Percentiles rank a stretch among this genome's conserved stretches.
phyloP scores from a whole-genome alignment of 768 basidiomycete genomes.

The Boletus tomentosulus region DNA sequence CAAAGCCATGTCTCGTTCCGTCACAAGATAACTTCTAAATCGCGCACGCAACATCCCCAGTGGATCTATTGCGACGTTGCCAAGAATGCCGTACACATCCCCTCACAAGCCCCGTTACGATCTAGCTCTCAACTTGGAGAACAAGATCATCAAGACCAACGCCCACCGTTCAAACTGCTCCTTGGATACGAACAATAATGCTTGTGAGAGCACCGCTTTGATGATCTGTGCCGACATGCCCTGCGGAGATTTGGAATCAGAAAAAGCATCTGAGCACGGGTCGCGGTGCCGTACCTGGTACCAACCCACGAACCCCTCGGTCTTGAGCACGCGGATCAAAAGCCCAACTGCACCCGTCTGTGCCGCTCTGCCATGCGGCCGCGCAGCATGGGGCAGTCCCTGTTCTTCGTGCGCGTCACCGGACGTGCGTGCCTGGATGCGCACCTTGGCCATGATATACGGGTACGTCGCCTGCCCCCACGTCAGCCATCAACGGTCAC shows the following conservation, averaged over 20 bases:
- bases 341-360: conserved; percentile 77
- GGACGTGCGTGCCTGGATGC: conserved; percentile 81
- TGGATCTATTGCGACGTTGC: background rate
- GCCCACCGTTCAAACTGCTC: conserved; percentile 95
- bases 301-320: conserved; percentile 87
- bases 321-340: conserved; percentile 62
- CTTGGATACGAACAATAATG: conserved; percentile 94
- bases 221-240: conserved; percentile 96
- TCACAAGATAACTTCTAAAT: background rate
- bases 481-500: background rate
- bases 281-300: conserved; percentile 69
- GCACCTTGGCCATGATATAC: conserved; percentile 95
- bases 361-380: conserved; percentile 28
- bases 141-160: conserved; percentile 60
- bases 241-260: conserved; percentile 33
- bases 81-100: background rate
- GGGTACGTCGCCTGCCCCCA: conserved; percentile 79
- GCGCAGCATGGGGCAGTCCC: conserved; percentile 16
- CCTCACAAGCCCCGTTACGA: conserved; percentile 5
- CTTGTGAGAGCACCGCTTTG: conserved; percentile 95
- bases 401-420: conserved; percentile 36
- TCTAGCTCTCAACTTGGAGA: conserved; percentile 29
- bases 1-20: background rate
- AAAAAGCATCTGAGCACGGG: background rate
- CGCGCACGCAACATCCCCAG: background rate